Evolutionary conservation across 2,329 filamentous ascomycete genomes (phyloP), one percentile per base, ranked within the genome.

Genomic region (Cladosporium velox): DNA sequence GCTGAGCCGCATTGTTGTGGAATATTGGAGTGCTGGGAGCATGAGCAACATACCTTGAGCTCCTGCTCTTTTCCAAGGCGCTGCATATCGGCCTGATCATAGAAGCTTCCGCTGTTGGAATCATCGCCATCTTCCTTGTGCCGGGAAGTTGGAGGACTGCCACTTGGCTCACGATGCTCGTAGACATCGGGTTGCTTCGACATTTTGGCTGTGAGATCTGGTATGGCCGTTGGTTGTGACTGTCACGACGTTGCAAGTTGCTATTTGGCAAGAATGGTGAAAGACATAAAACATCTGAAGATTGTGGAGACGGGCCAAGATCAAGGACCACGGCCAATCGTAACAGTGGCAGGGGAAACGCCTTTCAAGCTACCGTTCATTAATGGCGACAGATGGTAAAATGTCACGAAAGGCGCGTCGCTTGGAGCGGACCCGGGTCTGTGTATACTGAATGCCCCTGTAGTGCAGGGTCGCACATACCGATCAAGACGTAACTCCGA

Each of bases 11-110:
- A 12, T 47, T 11, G n/a, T 21, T 21, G 41, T 47, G 11, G 8
- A 1, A 47, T 1, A 21, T 6, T 47, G 7, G 5, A 47, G 14
- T 47, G 2, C n/a, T 47, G n/a, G n/a, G 2, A 47, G 18, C 3
- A 47, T 21, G 41, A 47, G 41, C 18, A 15, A 47, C 60, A 30
- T 55, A 65, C 62, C n/a, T 59, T 57, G 7, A 65, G 62, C 38
- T 65, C 34, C 32, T 65, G 63, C 21, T 47, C 35, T 34, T 67
- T 65, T 28, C 67, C 67, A 32, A 68, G 34, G 10, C 67, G 65
- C 12, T 24, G 41, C 67, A 68, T 68, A 65, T 68, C 64, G 10
- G 34, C 55, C 18, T 41, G 32, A 15, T 58, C 55, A 21, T 41
- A 24, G 34, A 24, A 34, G 24, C 28, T 35, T 21, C 55, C 55